These are phyloP conservation scores for Trichoderma breve DNA, from an alignment of 2,329 filamentous ascomycete genomes.

Conservation along the genomic window DNA sequence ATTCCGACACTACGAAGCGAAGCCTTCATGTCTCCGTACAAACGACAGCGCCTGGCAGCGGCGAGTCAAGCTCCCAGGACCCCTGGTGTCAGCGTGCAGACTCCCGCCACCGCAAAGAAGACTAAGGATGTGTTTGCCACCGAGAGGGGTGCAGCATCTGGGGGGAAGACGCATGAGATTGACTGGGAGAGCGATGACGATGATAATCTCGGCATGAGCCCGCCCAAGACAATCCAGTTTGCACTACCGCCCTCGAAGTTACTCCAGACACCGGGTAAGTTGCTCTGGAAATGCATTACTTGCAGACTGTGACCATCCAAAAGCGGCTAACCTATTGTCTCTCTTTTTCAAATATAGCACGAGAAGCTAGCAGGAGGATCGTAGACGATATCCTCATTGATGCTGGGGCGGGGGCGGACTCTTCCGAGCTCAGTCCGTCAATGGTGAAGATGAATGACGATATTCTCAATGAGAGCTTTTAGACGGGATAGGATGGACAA, in stretches of 20 bases:
- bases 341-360: slow-evolving; percentile 46
- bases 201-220: slow-evolving; percentile 71
- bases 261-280: slow-evolving; percentile 73
- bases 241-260: slow-evolving; percentile 73
- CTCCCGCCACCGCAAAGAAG: slow-evolving; percentile 56
- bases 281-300: background rate
- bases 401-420: slow-evolving; percentile 62
- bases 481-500: slow-evolving; percentile 14
- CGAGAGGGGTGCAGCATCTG: slow-evolving; percentile 24
- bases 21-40: slow-evolving; percentile 75
- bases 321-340: background rate
- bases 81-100: slow-evolving; percentile 83
- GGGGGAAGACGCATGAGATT: slow-evolving; percentile 51
- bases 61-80: slow-evolving; percentile 58
- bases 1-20: slow-evolving; percentile 82
- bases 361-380: slow-evolving; percentile 77
- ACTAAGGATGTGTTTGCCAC: slow-evolving; percentile 49
- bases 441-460: slow-evolving; percentile 65
- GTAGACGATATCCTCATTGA: slow-evolving; percentile 77
- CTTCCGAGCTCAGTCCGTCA: slow-evolving; percentile 60
- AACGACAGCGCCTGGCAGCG: slow-evolving; percentile 43
- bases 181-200: slow-evolving; percentile 70
- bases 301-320: background rate
- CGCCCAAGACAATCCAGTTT: slow-evolving; percentile 91
- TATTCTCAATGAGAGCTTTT: slow-evolving; percentile 63